Base-by-base conservation (phyloP, 495 filamentous ascomycete species). In the Talaromyces thailandensis region DNA sequence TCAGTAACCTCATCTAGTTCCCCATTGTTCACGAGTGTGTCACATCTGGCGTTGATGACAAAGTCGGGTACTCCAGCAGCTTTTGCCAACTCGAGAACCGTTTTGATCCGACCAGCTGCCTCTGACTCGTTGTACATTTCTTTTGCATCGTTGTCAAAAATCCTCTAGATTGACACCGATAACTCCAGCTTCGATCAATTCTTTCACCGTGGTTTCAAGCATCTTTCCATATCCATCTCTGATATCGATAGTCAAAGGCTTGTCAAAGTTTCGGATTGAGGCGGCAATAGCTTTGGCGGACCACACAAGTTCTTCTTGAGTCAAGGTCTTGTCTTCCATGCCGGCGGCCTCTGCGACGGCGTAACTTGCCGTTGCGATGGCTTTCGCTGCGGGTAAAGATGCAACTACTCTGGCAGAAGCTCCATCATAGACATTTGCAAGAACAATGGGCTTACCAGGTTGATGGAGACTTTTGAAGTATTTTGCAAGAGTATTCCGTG, bases 211-310 rank as follows among this genome's bases (percentile, higher is more conserved):
- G 6, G 75, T 68, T 37, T 75, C 72, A 23, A 78, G 66, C 25
- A 62, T 51, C 45, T 77, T 70, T 9, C 76, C 80, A 63, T 83
- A 83, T 0, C 80, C 82, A 64, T 82, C 77, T 65, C 83, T 82
- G 9, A 82, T 57, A 62, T 84, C 82, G 52, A 81, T 76, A 0
- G 80, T 79, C 12, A 83, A 62, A 0, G 81, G 79, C 28, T 70
- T 71, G 12, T 64, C 21, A 11, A 58, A 53, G 57, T 67, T 61
- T 25, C 57, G 63, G 7, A 73, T 70, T 16, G 75, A 88, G 3
- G 88, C 83, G 3, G 91, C 88, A 63, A 97, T 96, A n/a, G 88
- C 86, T n/a, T 90, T 81, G 61, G 95, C 87, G 29, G 90, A 87
- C 4, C 82, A 76, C 7, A 84, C 69, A 32, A 87, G 84, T 18